A percentile compares a stretch with the other conserved stretches of the same genome.
Conservation (phyloP, 164 flowering plant genomes). For the Vitis rupestris region DNA sequence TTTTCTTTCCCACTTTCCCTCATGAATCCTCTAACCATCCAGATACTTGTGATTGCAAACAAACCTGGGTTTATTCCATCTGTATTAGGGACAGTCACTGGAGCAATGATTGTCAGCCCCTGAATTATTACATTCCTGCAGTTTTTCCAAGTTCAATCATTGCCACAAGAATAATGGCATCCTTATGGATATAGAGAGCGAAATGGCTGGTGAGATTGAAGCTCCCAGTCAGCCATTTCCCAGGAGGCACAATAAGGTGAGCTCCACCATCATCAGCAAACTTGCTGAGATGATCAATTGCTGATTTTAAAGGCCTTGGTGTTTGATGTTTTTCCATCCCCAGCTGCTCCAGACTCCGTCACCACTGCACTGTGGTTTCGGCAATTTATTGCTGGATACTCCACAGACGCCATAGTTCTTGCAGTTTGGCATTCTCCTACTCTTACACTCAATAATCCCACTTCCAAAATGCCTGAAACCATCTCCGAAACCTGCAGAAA, state of each 20-base stretch:
- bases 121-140: conserved; percentile 43
- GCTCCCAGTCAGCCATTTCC: conserved; percentile 82
- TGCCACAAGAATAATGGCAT: conserved; percentile 38
- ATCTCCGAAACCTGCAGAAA: too few species aligned
- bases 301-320: conserved; percentile 50
- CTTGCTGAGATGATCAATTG: conserved; percentile 46
- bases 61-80: conserved; percentile 82
- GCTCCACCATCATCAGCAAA: conserved; percentile 55
- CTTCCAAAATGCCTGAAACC: too few species aligned
- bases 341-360: conserved; percentile 67
- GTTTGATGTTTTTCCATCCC: conserved; percentile 72
- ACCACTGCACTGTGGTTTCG: conserved; percentile 39
- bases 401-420: too few species aligned
- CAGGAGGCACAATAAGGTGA: conserved; percentile 65
- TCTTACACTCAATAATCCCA: too few species aligned
- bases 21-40: too few species aligned
- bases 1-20: too few species aligned
- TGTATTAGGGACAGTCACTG: conserved; percentile 67
- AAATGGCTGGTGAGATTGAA: conserved; percentile 76
- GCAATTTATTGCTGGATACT: conserved; percentile 16
- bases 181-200: conserved; percentile 58
- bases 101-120: conserved; percentile 59
- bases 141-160: not conserved
- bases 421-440: too few species aligned
- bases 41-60: not conserved